phyloP scores from a whole-genome alignment of 345 rosid species.

The Pelargonium nanum region DNA sequence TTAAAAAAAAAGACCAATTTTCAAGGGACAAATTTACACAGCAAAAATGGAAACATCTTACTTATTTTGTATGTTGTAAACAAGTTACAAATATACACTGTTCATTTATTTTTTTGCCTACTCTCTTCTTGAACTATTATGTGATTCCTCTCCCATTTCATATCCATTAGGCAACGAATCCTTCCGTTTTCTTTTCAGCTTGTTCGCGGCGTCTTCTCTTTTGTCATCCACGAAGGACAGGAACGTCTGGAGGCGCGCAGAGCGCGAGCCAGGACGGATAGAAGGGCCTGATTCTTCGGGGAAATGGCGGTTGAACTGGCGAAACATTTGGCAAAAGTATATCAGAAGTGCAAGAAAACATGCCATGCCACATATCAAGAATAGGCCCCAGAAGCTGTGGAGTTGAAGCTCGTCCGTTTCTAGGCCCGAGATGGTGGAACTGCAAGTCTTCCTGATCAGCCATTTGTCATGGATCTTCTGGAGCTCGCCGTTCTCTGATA shows the following conservation, averaged over 20 bases:
- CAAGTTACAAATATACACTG: too few relatives aligned
- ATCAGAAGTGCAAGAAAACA: neutral
- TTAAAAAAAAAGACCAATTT: too few relatives aligned
- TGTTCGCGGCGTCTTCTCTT: neutral
- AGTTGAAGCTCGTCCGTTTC: neutral
- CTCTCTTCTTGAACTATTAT: constrained; percentile 8
- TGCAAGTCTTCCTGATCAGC: neutral
- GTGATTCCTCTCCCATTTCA: constrained; percentile 10
- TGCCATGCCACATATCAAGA: neutral
- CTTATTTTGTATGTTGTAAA: too few relatives aligned
- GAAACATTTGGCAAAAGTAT: neutral
- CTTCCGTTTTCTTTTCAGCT: neutral
- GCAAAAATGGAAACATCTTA: too few relatives aligned
- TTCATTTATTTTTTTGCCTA: too few relatives aligned
- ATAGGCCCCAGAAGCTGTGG: neutral
- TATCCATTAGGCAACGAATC: constrained; percentile 14
- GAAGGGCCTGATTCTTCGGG: neutral
- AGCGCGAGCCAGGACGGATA: constrained; percentile 13
- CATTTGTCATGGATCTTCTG: neutral
- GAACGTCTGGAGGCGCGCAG: neutral
- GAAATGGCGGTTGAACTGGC: neutral
- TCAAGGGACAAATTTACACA: too few relatives aligned
- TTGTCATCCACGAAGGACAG: neutral
- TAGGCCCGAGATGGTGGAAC: neutral
- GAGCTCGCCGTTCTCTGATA: neutral